Base-by-base conservation (phyloP, 2,329 filamentous ascomycete species). In the Penicillium sclerotigenum region DNA sequence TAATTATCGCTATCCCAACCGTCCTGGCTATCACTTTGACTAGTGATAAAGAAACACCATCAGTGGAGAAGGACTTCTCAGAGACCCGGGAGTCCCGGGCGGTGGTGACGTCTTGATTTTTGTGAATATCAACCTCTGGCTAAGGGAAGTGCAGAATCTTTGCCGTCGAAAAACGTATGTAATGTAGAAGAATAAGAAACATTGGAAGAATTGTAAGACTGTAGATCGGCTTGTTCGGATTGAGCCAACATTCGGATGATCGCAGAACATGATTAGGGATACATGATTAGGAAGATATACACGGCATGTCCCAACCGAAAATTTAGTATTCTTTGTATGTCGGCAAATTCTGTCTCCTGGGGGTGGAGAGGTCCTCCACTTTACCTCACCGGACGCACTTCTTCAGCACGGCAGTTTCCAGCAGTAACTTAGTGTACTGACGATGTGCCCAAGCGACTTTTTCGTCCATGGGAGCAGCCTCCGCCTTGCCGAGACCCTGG, bases 361-460 rank as follows among this genome's bases (percentile, higher is more conserved):
- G 7, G 5, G 28, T 16, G 20, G 10, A 40, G 5, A 22, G 37
- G 6, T 11, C 26, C 7, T 33, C 31, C 16, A 16, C 11, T 11
- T 18, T 20, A 22, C 1, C 20, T 56, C 47, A 62, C 26, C 29
- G 40, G 13, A 64, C 38, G 29, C 61, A 64, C 11, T 57, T 66
- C 57, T 66, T 66, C 45, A 65, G 52, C 9, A 81, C 61, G 1
- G 79, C 81, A 46, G 76, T 81, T 74, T 84, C 82, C 77, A 83
- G 79, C 73, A 73, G 77, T 40, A 84, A 61, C 71, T 84, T 84
- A 18, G 80, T 79, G 65, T 85, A 84, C 70, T 81, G 74, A 62
- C 77, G 72, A 69, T 85, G 82, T 63, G 79, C 60, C 75, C 79
- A 83, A 48, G 77, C 74, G 16, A 81, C 74, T 61, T 75, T 69